Evolutionary conservation across 1,284 basidiomycete species (phyloP), one percentile per base, ranked within the genome.

Genomic region (Serendipita sp.): DNA sequence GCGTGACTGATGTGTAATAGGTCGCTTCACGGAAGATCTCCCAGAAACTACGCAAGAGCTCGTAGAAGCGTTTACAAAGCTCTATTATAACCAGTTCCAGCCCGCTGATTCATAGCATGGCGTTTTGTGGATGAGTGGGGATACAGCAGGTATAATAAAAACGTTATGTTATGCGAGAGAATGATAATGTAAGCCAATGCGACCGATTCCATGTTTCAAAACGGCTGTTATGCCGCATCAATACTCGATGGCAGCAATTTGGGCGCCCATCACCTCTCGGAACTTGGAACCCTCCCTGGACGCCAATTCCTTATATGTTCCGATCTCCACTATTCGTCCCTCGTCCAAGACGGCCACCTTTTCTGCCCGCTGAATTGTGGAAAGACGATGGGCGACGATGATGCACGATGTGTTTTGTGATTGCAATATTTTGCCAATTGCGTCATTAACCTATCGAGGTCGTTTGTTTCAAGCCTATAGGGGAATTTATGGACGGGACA

Each of bases 11-110:
- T n/a, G n/a, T 2, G 2, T 12, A 10, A 34, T 34, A 92, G 93
- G 90, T 13, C 82, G 81, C 8, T 88, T 91, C 66, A 72, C 91
- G 1, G 86, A 85, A 70, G 88, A 92, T 68, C 79, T 97, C 5
- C 89, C 94, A 0, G 95, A 98, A 73, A 90, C 91, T 30, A 91
- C 87, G 17, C 87, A 90, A 69, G 91, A 93, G 67, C 79, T 83
- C 65, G 81, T 87, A 2, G 90, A 93, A 72, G 78, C 81, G 0
- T 79, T 82, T 65, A 87, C 88, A 10, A 96, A 95, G 71, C 80
- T 82, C 58, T 83, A 82, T 66, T 92, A 91, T 68, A 78, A 78
- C 13, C 78, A 83, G 10, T 91, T 90, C 70, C 77, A 80, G 65
- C 73, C 77, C 3, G 65, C 72, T 45, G 75, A 77, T 34, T 49